Conservation (phyloP, 208 protist species). For the Acanthamoeba triangularis region DNA sequence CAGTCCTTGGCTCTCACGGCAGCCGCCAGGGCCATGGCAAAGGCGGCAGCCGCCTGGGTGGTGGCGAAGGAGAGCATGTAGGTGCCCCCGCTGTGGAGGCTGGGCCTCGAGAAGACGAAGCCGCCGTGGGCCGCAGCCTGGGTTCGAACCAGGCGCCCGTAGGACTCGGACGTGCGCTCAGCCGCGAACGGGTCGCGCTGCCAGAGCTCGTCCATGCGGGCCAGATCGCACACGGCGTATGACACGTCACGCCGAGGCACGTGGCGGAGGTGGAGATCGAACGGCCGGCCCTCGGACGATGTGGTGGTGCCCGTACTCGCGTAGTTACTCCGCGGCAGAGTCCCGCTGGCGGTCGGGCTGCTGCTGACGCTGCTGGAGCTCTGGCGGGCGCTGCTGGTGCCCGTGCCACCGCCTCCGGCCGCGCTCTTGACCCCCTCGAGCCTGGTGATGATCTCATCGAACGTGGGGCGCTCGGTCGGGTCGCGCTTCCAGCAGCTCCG, state of each 20-base stretch:
- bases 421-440: neutral
- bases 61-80: neutral
- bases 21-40: neutral
- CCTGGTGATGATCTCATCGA: neutral
- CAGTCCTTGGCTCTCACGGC: neutral
- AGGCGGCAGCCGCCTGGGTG: neutral
- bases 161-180: neutral
- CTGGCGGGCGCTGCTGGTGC: neutral
- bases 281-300: no score
- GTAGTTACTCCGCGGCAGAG: neutral
- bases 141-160: neutral
- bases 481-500: neutral
- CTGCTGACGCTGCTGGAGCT: no score
- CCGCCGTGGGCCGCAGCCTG: neutral
- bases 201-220: neutral
- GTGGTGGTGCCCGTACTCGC: neutral
- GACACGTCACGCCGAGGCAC: neutral
- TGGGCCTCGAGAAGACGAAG: neutral
- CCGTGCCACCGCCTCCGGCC: neutral
- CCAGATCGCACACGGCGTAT: neutral
- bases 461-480: neutral
- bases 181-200: neutral
- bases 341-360: neutral
- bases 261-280: no score
- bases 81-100: slow-evolving; percentile 10